Percentiles rank a stretch among this genome's conserved stretches.
These are phyloP conservation scores for Colletotrichum orchidophilum DNA, from an alignment of 2,329 filamentous ascomycete genomes.

Conservation along the genomic window DNA sequence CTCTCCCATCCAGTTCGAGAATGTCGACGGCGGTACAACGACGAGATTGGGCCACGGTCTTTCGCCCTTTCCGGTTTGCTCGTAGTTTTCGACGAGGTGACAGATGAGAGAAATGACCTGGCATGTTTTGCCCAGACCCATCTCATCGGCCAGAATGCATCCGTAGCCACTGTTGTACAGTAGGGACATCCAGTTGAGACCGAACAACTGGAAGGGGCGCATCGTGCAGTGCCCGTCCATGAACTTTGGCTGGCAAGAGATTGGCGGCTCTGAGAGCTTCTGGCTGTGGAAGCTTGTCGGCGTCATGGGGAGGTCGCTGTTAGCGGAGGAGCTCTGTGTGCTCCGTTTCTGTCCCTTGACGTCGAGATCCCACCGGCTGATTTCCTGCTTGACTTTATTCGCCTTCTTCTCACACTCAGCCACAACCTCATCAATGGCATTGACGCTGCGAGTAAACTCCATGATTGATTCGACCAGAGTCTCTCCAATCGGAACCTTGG, in stretches of 20 bases:
- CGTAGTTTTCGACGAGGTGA: conserved; percentile 76
- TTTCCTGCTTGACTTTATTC: conserved; percentile 58
- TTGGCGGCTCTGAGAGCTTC: conserved; percentile 52
- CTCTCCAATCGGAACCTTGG: conserved; percentile 61
- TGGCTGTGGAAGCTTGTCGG: conserved; percentile 49
- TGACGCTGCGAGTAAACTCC: conserved; percentile 82
- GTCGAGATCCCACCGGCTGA: conserved; percentile 60
- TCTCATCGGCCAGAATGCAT: conserved; percentile 95
- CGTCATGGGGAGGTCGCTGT: conserved; percentile 52
- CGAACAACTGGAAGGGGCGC: conserved; percentile 94
- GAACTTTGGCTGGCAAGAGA: conserved; percentile 73
- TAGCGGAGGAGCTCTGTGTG: conserved; percentile 38
- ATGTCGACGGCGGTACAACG: conserved; percentile 90
- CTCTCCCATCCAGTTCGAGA: conserved; percentile 95
- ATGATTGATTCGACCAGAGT: conserved; percentile 61
- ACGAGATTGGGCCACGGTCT: conserved; percentile 79
- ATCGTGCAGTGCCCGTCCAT: conserved; percentile 82
- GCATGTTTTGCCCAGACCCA: conserved; percentile 96
- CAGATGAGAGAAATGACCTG: conserved; percentile 94
- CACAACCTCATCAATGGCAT: conserved; percentile 85
- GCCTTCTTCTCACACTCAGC: conserved; percentile 78
- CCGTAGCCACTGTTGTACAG: conserved; percentile 83
- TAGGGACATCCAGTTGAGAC: conserved; percentile 92
- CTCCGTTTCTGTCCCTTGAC: conserved; percentile 52
- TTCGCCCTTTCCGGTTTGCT: conserved; percentile 42